Percentiles rank a stretch among this genome's conserved stretches.
phyloP scores from a whole-genome alignment of 345 rosid species.

The Linum lewisii region DNA sequence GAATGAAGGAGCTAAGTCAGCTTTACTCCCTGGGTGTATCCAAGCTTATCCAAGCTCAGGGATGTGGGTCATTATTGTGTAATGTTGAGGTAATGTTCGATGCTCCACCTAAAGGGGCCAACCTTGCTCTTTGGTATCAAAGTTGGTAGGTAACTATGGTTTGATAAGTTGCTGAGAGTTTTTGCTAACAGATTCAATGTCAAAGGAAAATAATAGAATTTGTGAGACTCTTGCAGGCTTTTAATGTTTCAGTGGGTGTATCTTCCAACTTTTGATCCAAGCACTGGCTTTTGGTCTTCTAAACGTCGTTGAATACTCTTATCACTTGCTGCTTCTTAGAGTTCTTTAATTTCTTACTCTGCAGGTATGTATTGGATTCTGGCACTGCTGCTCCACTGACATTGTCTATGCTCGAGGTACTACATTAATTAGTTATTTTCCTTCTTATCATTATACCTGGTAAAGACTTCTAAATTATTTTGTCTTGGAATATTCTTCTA shows the following conservation, averaged over 20 bases:
- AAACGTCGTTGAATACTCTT: not conserved
- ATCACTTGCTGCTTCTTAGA: not conserved
- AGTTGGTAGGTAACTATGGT: not conserved
- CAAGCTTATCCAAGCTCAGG: not conserved
- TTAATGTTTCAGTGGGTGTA: not conserved
- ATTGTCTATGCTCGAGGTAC: conserved; percentile 92
- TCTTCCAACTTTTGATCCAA: not conserved
- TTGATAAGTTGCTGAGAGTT: not conserved
- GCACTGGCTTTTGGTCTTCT: not conserved
- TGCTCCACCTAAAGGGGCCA: not conserved
- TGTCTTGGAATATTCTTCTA: conserved; percentile 25
- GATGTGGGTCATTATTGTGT: not conserved
- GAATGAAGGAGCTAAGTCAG: not conserved
- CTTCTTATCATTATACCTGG: conserved; percentile 11
- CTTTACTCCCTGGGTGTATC: not conserved
- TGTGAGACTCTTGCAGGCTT: not conserved
- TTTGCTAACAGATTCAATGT: not conserved
- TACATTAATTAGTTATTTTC: conserved; percentile 17
- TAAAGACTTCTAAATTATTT: conserved; percentile 19
- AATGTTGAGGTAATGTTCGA: not conserved
- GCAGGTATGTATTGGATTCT: conserved; percentile 93
- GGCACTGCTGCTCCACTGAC: conserved; percentile 97
- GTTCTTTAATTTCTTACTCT: conserved; percentile 13
- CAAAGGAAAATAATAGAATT: not conserved
- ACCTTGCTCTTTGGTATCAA: not conserved